Base-by-base conservation (phyloP, 2,329 filamentous ascomycete species). In the Sphaerulina vaccinii region DNA sequence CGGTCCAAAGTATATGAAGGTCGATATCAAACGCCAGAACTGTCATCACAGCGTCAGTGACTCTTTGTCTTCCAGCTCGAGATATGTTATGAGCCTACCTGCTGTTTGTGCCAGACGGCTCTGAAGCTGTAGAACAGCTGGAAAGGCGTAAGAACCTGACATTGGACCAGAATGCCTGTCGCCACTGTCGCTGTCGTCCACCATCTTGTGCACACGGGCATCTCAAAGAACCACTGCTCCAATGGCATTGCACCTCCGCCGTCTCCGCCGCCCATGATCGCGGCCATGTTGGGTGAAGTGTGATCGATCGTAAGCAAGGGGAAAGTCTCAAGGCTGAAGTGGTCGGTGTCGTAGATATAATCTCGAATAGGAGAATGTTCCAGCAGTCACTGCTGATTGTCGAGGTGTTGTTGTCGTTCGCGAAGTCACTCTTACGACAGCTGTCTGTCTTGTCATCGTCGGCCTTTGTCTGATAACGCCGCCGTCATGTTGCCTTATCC, bases 151-250 rank as follows among this genome's bases (percentile, higher is more conserved):
- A 97, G 77, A 69, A 97, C 85, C 65, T 95, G 85, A 73, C 90
- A 97, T 72, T 97, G 93, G 4, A 97, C 90, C 62, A 97, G 75
- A 13, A 90, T 84, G 62, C 90, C 95, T 9, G 87, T 93, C 52
- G 90, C 76, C 36, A 97, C 84, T 0, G 91, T 95, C 3, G 91
- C 90, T 19, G 90, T 91, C 18, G 93, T 97, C 93, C 93, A 99
- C 86, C 88, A 95, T 56, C 93, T 80, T 32, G 93, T 99, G 72
- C 91, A 95, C 21, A 93, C 84, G 3, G 93, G 93, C 87, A 96
- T 96, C 71, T 99, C 93, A 80, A 90, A 96, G 73, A 96, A 97
- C 93, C 93, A 99, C 62, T 92, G 87, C 73, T 97, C 93, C 6
- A 99, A 80, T 36, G 92, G 93, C 66, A 96, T 78, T 57, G 81